These are phyloP conservation scores for Erysimum cheiranthoides DNA, from an alignment of 345 rosid genomes.

Conservation along the genomic window DNA sequence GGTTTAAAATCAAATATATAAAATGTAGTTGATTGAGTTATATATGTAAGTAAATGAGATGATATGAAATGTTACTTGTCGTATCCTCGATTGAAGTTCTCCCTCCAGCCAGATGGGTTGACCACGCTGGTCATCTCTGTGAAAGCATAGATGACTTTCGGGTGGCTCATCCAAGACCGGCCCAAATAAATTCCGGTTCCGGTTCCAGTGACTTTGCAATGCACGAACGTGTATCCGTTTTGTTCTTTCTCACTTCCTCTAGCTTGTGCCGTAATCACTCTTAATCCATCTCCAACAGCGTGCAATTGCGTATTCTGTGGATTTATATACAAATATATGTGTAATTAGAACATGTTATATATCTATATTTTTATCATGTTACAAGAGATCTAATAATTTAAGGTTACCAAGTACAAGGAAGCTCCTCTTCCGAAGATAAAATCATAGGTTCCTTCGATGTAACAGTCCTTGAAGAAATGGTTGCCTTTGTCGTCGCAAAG, in stretches of 20 bases:
- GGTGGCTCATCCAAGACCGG: constrained; percentile 62
- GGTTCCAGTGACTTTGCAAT: constrained; percentile 55
- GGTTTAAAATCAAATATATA: not conserved
- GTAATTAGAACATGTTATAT: not conserved
- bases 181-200: constrained; percentile 59
- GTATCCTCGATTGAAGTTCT: constrained; percentile 42
- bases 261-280: constrained; percentile 67
- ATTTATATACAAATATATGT: not conserved
- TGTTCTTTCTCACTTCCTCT: constrained; percentile 44
- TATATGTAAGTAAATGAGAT: not conserved
- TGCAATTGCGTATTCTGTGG: constrained; percentile 50
- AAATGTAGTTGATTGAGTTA: not conserved
- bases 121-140: constrained; percentile 51
- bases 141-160: constrained; percentile 59
- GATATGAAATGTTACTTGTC: constrained; percentile 42
- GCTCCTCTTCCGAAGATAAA: constrained; percentile 75
- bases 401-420: constrained; percentile 47
- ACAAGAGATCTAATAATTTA: constrained; percentile 32
- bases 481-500: constrained; percentile 55
- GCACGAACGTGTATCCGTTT: constrained; percentile 63
- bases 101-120: constrained; percentile 60
- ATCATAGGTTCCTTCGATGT: constrained; percentile 79
- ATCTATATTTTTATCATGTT: not conserved
- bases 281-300: constrained; percentile 43
- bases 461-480: constrained; percentile 75